Evolutionary conservation across 2,329 filamentous ascomycete species (phyloP).

Genomic region (Aureobasidium lini): DNA sequence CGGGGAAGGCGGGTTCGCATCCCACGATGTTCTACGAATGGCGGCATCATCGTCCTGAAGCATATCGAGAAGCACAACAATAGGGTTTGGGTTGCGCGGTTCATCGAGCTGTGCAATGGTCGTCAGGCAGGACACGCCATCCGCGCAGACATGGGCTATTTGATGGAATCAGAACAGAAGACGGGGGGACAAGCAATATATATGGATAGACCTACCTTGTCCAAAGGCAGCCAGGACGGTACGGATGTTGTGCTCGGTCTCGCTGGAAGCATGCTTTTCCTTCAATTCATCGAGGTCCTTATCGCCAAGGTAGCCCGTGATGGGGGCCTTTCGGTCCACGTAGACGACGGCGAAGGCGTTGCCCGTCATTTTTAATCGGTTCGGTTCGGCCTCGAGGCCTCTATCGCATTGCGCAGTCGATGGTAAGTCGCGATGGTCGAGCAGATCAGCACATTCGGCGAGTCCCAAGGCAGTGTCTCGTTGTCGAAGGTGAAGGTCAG

Average conservation of each 20-base stretch:
- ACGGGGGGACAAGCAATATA: not conserved
- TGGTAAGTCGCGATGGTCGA: not conserved
- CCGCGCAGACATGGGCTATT: conserved; percentile 32
- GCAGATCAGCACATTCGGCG: conserved; percentile 6
- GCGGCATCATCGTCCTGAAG: conserved; percentile 36
- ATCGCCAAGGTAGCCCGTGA: conserved; percentile 23
- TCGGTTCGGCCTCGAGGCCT: conserved; percentile 9
- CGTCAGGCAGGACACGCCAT: conserved; percentile 31
- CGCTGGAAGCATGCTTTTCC: conserved; percentile 24
- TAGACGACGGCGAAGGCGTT: conserved; percentile 39
- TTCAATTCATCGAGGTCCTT: conserved; percentile 28
- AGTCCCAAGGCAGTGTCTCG: not conserved
- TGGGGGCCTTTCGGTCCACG: conserved; percentile 33
- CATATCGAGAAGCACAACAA: conserved; percentile 36
- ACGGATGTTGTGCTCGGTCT: conserved; percentile 33
- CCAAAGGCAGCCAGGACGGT: conserved; percentile 34
- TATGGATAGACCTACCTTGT: conserved; percentile 27
- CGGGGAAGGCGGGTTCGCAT: conserved; percentile 34
- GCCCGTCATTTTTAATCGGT: conserved; percentile 31
- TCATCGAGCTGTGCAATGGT: conserved; percentile 31
- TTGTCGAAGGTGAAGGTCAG: not conserved
- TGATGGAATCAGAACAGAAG: not conserved
- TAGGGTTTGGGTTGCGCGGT: conserved; percentile 28
- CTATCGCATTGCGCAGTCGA: conserved; percentile 13
- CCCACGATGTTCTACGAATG: conserved; percentile 33